Evolutionary conservation across 2,329 filamentous ascomycete species (phyloP), one percentile per base, ranked within the genome.

Genomic region (Fusarium secorum): DNA sequence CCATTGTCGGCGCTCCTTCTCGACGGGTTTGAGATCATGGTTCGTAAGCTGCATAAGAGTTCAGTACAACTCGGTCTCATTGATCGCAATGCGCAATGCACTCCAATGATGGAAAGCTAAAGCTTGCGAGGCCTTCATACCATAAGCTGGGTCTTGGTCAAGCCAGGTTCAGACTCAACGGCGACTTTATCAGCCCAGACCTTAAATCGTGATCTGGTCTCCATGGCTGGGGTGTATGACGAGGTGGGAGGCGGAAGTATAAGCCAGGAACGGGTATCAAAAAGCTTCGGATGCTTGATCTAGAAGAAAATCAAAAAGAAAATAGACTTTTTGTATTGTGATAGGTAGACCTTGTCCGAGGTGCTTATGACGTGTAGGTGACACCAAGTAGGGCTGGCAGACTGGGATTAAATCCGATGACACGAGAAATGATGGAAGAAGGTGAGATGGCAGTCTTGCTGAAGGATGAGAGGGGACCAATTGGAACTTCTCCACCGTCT

Each of bases 121-220:
- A 46, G 20, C 42, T 58, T 51, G 32, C 9, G 24, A 59, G 54
- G 28, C 41, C 39, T 59, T 66, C 82, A 74, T 82, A 88, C 87
- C 91, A 97, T 94, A 73, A 97, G 85, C 84, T 97, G 93, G 20
- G 90, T 87, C 57, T 87, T 90, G 11, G 90, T 92, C 76, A 98
- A 86, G 48, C 93, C 93, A 3, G 91, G 88, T 80, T 97, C 94
- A 59, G 87, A 83, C 60, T 92, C 86, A 64, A 96, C 92, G 48
- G 92, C 90, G 61, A 95, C 78, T 83, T 89, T 94, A 44, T 87
- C 80, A 60, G 81, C 80, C 79, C 84, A 83, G 67, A 79, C 78
- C 71, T 81, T 81, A 55, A 84, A 74, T 68, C 79, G 82, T 38
- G 79, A 81, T 64, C 73, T 78, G 63, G 79, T 75, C 51, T 79